These are phyloP conservation scores for Solanum ahanhuiri DNA, from an alignment of 257 asterid species.

Conservation along the genomic window DNA sequence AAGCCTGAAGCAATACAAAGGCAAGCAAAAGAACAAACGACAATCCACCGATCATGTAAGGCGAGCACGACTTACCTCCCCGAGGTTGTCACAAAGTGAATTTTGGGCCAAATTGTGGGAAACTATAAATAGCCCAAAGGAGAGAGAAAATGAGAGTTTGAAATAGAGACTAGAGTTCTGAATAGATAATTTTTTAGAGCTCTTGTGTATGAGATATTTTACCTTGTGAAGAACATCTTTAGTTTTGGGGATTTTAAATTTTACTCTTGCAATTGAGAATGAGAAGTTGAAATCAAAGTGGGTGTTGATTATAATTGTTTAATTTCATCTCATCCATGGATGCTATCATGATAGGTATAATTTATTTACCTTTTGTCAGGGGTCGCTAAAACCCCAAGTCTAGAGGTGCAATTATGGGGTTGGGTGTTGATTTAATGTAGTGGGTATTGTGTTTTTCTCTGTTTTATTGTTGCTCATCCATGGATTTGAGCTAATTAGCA, in stretches of 20 bases:
- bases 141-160: background rate
- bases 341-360: background rate
- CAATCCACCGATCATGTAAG: background rate
- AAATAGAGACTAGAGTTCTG: too few species aligned
- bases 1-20: background rate
- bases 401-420: background rate
- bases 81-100: too few species aligned
- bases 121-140: background rate
- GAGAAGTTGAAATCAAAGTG: background rate
- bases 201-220: background rate
- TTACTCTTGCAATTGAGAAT: background rate
- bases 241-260: background rate
- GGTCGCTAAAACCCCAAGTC: background rate
- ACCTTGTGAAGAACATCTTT: background rate
- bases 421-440: background rate
- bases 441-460: background rate
- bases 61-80: background rate
- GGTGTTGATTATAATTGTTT: background rate
- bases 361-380: background rate
- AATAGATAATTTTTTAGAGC: too few species aligned
- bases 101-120: background rate
- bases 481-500: background rate
- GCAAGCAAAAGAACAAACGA: background rate
- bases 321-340: background rate
- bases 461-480: background rate